Evolutionary conservation across 768 basidiomycete species (phyloP).

Genomic region (Termitomyces sp.): DNA sequence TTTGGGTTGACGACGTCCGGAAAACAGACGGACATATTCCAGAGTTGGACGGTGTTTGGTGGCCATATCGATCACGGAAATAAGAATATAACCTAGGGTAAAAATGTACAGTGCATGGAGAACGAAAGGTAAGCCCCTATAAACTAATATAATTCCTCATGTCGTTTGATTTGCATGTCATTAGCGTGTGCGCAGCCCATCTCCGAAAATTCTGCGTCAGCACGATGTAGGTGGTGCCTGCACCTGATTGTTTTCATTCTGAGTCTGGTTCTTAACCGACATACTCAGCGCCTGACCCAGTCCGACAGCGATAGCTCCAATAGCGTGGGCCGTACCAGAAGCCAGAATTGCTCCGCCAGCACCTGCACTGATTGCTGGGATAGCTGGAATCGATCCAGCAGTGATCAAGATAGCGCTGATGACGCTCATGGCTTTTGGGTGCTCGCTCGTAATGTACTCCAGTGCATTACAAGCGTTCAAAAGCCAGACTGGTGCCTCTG

Average conservation of each 20-base stretch:
- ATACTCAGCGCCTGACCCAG: conserved; percentile 49
- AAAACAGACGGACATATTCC: conserved; percentile 29
- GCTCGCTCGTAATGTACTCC: conserved; percentile 70
- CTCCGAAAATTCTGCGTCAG: not conserved
- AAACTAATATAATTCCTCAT: not conserved
- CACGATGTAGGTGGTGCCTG: conserved; percentile 14
- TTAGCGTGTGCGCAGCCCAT: not conserved
- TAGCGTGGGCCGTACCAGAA: conserved; percentile 70
- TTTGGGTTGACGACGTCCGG: conserved; percentile 41
- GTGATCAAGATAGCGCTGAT: conserved; percentile 78
- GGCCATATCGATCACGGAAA: conserved; percentile 1
- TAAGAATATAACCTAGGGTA: conserved; percentile 2
- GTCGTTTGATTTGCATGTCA: not conserved
- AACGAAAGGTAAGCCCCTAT: not conserved
- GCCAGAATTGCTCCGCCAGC: conserved; percentile 74
- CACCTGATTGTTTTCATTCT: conserved; percentile 7
- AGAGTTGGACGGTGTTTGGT: conserved; percentile 35
- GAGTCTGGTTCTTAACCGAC: conserved; percentile 29
- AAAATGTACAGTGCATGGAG: conserved; percentile 4
- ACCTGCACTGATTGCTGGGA: conserved; percentile 65
- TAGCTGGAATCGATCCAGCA: conserved; percentile 68
- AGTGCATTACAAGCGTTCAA: conserved; percentile 74
- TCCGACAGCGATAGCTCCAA: conserved; percentile 76
- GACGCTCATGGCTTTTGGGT: conserved; percentile 71
- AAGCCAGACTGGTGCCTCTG: conserved; percentile 71